A percentile compares a stretch with the other conserved stretches of the same genome.
Conservation (phyloP, 345 rosid species). For the Pseudoturritis turrita region DNA sequence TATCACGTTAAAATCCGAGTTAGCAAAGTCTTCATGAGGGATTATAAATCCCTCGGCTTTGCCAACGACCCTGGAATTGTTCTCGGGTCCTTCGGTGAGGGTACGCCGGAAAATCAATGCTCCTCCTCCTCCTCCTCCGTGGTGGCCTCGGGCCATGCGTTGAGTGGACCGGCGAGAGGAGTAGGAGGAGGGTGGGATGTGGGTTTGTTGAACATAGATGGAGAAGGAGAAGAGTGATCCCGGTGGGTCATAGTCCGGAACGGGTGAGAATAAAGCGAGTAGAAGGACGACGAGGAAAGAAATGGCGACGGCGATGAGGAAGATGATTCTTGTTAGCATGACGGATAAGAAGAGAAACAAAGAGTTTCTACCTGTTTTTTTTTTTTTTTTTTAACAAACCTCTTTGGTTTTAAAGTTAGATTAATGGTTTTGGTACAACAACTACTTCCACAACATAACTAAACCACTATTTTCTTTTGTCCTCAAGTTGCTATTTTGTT, state of each 20-base stretch:
- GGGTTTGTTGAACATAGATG: constrained; percentile 63
- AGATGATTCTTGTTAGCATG: constrained; percentile 61
- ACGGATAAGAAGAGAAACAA: constrained; percentile 3
- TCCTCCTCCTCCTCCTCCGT: constrained; percentile 18
- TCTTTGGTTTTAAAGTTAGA: constrained; percentile 17
- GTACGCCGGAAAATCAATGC: constrained; percentile 62
- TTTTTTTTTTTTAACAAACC: neutral
- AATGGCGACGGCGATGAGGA: constrained; percentile 45
- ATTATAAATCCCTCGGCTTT: constrained; percentile 79
- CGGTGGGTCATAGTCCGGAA: constrained; percentile 29
- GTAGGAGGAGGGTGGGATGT: constrained; percentile 14
- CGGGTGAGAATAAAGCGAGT: constrained; percentile 54
- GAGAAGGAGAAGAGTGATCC: constrained; percentile 62
- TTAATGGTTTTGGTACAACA: constrained; percentile 18
- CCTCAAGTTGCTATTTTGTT: neutral
- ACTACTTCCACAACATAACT: constrained; percentile 20
- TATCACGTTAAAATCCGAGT: constrained; percentile 60
- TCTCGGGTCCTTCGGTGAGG: constrained; percentile 64
- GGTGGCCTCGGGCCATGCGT: neutral
- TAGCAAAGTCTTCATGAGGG: constrained; percentile 53
- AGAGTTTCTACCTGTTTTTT: neutral
- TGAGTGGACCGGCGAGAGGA: constrained; percentile 19
- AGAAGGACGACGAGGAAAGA: constrained; percentile 52
- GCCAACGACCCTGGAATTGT: constrained; percentile 63
- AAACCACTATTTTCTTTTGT: constrained; percentile 13